Evolutionary conservation across 1,284 basidiomycete species (phyloP), one percentile per base, ranked within the genome.

Genomic region (Phylloporus sp.): DNA sequence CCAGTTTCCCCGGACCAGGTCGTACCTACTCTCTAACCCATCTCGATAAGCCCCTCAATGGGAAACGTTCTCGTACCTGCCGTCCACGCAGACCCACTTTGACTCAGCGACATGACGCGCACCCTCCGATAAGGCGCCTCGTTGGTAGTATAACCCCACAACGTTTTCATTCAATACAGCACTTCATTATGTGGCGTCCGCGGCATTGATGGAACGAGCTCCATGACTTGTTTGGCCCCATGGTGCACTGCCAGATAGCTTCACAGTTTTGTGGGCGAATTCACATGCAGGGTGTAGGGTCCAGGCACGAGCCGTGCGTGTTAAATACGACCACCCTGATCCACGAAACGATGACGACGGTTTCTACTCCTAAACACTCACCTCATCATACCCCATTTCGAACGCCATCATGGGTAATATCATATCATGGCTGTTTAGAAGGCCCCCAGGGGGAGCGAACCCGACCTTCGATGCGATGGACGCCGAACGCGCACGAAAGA

Each of bases 381-480:
- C 12, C 32, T 27, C 65, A 53, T 14, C 35, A 19, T 4, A 60
- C 49, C 12, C 53, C 20, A 2, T 41, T 58, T 53, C 15, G 12
- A 29, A 45, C 37, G 19, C 2, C 52, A 23, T 17, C 29, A 72
- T 74, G 71, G 71, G 71, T 7, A 32, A 32, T 1, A 27, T 41
- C 7, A 4, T 74, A 19, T 71, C 73, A 6, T 45, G 19, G 6
- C n/a, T 57, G 37, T 63, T 71, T 23, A 70, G 70, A 7, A 6
- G 56, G 1, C 63, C 53, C 12, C 75, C 74, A 20, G 60, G 62
- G 11, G 23, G 3, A 0, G 43, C 35, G 8, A 77, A 75, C n/a
- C 76, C 77, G 3, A 71, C 69, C 19, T 1, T 75, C 7, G 43
- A 20, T 0, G 67, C 66, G 0, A 78, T 77, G 1, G 6, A 14